These are phyloP conservation scores for Phytophthora europaea DNA, from an alignment of 352 stramenopile genomes.

Conservation along the genomic window DNA sequence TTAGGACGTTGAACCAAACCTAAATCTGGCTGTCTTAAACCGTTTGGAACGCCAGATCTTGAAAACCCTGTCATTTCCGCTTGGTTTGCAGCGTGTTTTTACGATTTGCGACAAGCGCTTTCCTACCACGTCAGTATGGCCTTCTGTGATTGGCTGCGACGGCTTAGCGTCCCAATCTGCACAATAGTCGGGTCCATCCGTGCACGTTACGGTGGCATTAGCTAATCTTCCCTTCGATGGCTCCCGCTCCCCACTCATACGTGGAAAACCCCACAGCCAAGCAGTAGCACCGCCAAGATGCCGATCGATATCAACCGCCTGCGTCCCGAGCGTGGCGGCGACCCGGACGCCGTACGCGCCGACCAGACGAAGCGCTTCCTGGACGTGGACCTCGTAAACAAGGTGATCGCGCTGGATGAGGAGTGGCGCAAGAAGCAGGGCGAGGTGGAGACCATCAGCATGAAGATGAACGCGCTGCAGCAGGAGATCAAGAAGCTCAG, in stretches of 20 bases:
- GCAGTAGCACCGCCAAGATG: conserved; percentile 73
- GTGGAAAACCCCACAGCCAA: conserved; percentile 46
- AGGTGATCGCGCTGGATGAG: conserved; percentile 96
- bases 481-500: conserved; percentile 90
- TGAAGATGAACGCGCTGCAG: conserved; percentile 90
- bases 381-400: conserved; percentile 95
- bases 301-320: conserved; percentile 99
- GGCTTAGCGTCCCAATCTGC: neutral
- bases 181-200: neutral
- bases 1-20: conserved; percentile 4
- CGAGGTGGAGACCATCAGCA: conserved; percentile 87
- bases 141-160: conserved; percentile 14
- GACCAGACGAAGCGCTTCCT: conserved; percentile 96
- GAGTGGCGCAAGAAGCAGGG: conserved; percentile 89
- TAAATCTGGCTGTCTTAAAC: neutral
- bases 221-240: conserved; percentile 34
- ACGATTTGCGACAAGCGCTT: neutral
- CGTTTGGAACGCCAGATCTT: neutral
- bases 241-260: conserved; percentile 23
- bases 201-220: conserved; percentile 16
- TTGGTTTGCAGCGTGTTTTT: conserved; percentile 2
- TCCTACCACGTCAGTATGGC: conserved; percentile 9
- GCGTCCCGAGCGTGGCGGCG: conserved; percentile 95
- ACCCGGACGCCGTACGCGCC: conserved; percentile 95
- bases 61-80: conserved; percentile 2